Evolutionary conservation across 2,329 filamentous ascomycete species (phyloP).

Genomic region (Xylogone sp.): DNA sequence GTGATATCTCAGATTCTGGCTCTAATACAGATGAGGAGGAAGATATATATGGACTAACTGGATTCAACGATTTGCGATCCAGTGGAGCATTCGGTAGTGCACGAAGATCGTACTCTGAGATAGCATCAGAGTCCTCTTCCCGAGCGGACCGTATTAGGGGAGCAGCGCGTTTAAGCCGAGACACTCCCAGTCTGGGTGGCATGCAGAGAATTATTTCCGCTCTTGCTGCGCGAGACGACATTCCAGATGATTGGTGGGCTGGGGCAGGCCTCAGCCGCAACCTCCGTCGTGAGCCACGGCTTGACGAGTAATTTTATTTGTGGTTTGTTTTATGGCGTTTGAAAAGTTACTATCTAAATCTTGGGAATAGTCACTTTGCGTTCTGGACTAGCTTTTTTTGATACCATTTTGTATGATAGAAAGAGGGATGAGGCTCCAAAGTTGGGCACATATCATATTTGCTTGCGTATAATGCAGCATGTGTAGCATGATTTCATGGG

Average conservation of each 20-base stretch:
- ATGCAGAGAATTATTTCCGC: constrained; percentile 71
- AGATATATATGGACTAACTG: constrained; percentile 22
- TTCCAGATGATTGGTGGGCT: constrained; percentile 81
- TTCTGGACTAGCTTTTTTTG: constrained; percentile 10
- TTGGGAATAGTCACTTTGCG: neutral
- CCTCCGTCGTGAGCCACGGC: constrained; percentile 37
- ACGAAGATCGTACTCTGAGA: constrained; percentile 24
- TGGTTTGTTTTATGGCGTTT: neutral
- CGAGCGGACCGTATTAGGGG: constrained; percentile 15
- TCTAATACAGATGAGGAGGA: constrained; percentile 31
- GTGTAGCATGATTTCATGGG: neutral
- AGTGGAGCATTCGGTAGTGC: constrained; percentile 5
- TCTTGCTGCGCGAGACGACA: constrained; percentile 67
- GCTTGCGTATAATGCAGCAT: neutral
- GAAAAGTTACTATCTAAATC: neutral
- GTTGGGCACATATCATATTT: neutral
- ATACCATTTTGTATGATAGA: constrained; percentile 19
- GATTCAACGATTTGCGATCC: constrained; percentile 6
- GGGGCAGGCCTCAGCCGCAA: constrained; percentile 63
- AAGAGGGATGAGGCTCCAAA: constrained; percentile 3
- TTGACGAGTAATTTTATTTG: constrained; percentile 8
- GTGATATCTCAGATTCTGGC: constrained; percentile 21
- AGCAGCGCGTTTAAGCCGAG: neutral
- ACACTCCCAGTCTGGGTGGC: constrained; percentile 44
- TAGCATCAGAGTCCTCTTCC: constrained; percentile 9